phyloP scores from a whole-genome alignment of 225 moss, liverwort and hornwort genomes.

The Straminergon stramineum region DNA sequence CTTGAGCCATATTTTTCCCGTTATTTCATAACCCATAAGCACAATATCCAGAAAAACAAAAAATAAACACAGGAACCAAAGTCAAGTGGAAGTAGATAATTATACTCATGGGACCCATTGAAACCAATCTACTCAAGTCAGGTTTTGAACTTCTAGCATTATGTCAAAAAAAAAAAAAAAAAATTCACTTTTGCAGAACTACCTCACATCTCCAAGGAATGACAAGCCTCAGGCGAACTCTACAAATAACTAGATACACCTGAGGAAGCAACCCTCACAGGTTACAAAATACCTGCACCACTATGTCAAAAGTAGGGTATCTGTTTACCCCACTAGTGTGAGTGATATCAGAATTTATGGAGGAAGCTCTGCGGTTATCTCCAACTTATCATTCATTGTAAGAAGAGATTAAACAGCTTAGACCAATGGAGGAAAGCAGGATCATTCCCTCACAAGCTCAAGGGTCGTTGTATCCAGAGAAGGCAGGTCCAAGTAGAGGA shows the following conservation, averaged over 20 bases:
- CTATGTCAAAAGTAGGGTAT: not conserved
- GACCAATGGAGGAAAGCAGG: not conserved
- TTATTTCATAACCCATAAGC: not conserved
- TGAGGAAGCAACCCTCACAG: not conserved
- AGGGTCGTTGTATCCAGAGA: constrained; percentile 13
- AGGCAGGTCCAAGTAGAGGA: constrained; percentile 58
- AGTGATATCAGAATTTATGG: not conserved
- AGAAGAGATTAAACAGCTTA: not conserved
- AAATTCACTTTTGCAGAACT: not conserved
- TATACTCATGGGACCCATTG: not conserved
- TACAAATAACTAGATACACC: not conserved
- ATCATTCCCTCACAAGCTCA: not conserved
- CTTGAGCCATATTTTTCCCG: not conserved
- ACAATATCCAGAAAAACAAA: not conserved
- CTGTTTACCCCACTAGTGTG: not conserved
- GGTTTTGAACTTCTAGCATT: not conserved
- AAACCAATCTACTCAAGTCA: not conserved
- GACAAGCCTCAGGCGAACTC: not conserved
- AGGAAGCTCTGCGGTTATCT: not conserved
- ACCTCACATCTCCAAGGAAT: not conserved
- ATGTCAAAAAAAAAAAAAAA: not conserved
- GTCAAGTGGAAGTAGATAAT: not conserved
- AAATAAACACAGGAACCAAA: not conserved
- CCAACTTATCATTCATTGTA: not conserved
- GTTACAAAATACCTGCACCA: not conserved